Evolutionary conservation across 208 protist species (phyloP).

Genomic region (Crithidia thermophila): DNA sequence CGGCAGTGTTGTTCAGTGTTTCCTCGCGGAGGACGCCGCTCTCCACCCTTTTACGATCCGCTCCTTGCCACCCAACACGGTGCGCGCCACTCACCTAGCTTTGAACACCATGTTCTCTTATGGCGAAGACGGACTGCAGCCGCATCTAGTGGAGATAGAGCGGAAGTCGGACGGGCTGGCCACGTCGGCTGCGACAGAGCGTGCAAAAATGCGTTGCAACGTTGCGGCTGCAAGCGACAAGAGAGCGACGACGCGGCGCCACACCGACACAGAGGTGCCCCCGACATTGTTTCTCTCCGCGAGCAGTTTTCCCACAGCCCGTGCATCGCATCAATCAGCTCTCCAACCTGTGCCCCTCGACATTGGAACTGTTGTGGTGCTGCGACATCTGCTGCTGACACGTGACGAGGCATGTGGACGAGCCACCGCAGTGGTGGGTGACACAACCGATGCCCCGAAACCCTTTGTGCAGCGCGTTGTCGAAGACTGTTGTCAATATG

Average conservation of each 20-base stretch:
- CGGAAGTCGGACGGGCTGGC: not conserved
- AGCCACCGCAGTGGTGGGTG: not conserved
- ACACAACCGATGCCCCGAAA: constrained; percentile 12
- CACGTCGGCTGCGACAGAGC: not conserved
- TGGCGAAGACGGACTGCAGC: constrained; percentile 7
- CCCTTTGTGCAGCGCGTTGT: constrained; percentile 48
- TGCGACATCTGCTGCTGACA: constrained; percentile 39
- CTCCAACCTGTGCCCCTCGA: constrained; percentile 4
- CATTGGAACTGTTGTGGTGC: constrained; percentile 41
- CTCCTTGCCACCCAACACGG: not conserved
- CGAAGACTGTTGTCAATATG: constrained; percentile 81
- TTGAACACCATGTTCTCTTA: constrained; percentile 11
- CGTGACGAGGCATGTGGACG: constrained; percentile 30
- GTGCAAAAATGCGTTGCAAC: constrained; percentile 3
- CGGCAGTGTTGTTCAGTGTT: constrained; percentile 61
- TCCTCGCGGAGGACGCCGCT: constrained; percentile 26
- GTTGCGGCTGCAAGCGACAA: not conserved
- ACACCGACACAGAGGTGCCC: not conserved
- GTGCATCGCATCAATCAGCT: not conserved
- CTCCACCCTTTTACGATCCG: constrained; percentile 16
- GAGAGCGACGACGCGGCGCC: not conserved
- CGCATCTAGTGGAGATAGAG: constrained; percentile 3
- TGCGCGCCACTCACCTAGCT: not conserved
- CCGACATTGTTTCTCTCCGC: not conserved
- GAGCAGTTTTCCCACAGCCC: not conserved